Base-by-base conservation (phyloP, 345 rosid genomes). In the Balakata baccata region DNA sequence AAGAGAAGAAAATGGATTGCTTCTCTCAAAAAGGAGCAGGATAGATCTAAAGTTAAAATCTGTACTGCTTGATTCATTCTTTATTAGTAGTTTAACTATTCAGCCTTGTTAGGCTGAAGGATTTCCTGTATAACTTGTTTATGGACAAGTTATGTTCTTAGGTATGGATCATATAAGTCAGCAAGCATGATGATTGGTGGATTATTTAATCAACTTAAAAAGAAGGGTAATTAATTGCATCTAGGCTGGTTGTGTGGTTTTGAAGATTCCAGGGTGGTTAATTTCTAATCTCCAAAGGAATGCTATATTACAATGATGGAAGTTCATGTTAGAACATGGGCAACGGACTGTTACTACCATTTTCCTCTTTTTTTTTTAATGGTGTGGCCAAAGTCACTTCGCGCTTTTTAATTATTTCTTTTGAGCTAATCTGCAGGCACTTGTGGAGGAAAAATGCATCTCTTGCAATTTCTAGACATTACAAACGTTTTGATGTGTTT, bases 401-500 rank as follows among this genome's bases (percentile, higher is more conserved):
- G 70, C 13, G 41, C 62, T 37, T 39, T 79, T 41, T 63, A 6
- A 18, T 78, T 54, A 18, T 18, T 29, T 51, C 16, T 52, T 52
- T 66, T 76, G 66, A 61, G 61, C 78, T 56, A 60, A 66, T 75
- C 68, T 72, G 81, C 91, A 96, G 99, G 92, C 92, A 90, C 80
- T 82, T 96, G 82, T 96, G 99, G 99, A 88, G 99, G 81, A 84
- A 86, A 77, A 96, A 96, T 82, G 92, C 95, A 17, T 90, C 97
- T 50, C 87, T 91, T 82, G 98, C 98, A 8, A 93, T 96, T 68
- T 96, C 99, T 72, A 88, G 88, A 84, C 99, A 96, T 84, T 96
- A 93, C 72, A 91, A 77, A 61, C 96, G 98, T 11, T 91, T 90
- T 74, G 94, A 96, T 78, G 97, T 93, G 58, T 86, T 96, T 53